A percentile compares a stretch with the other conserved stretches of the same genome.
phyloP scores from a whole-genome alignment of 192 early-diverging fungal species.

The Dimargaris cristalligena region DNA sequence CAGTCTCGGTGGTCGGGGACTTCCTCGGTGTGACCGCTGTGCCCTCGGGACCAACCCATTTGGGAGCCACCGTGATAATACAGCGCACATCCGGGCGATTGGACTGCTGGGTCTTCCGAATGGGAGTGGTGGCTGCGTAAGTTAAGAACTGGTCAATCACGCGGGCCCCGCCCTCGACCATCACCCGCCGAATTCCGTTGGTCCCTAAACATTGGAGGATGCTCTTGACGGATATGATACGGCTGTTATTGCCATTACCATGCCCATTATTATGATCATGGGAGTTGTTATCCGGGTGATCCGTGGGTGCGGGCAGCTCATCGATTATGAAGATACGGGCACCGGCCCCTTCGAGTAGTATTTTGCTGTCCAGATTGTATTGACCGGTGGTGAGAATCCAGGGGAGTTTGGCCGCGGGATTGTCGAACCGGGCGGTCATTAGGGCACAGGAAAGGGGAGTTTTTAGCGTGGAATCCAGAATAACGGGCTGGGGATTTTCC shows the following conservation, averaged over 20 bases:
- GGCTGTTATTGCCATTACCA: neutral
- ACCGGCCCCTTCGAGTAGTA: neutral
- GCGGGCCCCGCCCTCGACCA: conserved; percentile 80
- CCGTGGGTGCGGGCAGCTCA: too few species aligned
- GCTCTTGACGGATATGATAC: neutral
- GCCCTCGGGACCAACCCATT: conserved; percentile 42
- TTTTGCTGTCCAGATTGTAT: conserved; percentile 15
- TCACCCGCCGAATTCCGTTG: conserved; percentile 35
- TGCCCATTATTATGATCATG: neutral
- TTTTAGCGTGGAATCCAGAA: conserved; percentile 57
- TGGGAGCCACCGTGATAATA: conserved; percentile 57
- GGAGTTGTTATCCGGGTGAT: too few species aligned
- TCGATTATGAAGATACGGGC: neutral
- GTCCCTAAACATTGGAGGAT: conserved; percentile 15
- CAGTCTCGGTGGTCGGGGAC: too few species aligned
- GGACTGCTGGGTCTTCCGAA: conserved; percentile 12
- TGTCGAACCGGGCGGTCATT: conserved; percentile 20
- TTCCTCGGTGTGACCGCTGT: too few species aligned
- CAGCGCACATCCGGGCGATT: conserved; percentile 11
- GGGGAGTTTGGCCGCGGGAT: conserved; percentile 27
- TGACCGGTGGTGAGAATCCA: conserved; percentile 34
- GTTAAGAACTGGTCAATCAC: conserved; percentile 50
- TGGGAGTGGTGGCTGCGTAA: conserved; percentile 21
- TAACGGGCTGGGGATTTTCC: conserved; percentile 47
- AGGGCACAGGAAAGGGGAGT: conserved; percentile 40